Evolutionary conservation across 169 alveolate genomes (phyloP).

Genomic region (Nephromyces sp.): DNA sequence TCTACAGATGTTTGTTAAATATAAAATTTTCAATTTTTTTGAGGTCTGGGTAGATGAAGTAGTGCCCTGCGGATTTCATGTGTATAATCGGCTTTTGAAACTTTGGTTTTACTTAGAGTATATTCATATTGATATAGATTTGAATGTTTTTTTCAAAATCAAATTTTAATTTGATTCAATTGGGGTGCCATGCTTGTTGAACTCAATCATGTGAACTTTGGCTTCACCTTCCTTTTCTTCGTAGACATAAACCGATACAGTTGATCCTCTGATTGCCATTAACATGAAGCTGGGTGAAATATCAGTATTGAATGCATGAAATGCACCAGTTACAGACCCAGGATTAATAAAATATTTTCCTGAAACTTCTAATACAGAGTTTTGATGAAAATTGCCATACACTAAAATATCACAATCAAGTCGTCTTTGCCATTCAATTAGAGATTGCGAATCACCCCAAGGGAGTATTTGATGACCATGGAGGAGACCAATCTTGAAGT

Average conservation of each 20-base stretch:
- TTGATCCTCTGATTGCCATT: constrained; percentile 58
- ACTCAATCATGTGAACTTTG: constrained; percentile 54
- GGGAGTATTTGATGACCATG: constrained; percentile 90
- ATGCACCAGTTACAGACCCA: constrained; percentile 86
- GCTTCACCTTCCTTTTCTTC: constrained; percentile 59
- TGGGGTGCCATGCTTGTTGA: constrained; percentile 31
- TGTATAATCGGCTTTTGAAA: too few species aligned
- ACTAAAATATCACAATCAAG: constrained; percentile 79
- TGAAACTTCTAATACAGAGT: constrained; percentile 56
- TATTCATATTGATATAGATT: too few species aligned
- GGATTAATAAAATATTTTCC: constrained; percentile 83
- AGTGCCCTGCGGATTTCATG: too few species aligned
- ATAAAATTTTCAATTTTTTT: too few species aligned
- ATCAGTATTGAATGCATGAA: constrained; percentile 41
- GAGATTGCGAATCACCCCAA: constrained; percentile 82
- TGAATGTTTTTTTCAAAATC: too few species aligned
- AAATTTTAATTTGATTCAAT: background rate
- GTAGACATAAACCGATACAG: constrained; percentile 50
- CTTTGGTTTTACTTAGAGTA: too few species aligned
- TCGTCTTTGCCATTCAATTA: constrained; percentile 67
- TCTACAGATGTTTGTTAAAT: too few species aligned
- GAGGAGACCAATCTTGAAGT: constrained; percentile 77
- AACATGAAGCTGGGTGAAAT: constrained; percentile 53
- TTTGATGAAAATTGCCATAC: constrained; percentile 78
- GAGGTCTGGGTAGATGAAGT: too few species aligned